Conservation (phyloP, 2,329 filamentous ascomycete genomes). For the Trichoderma sp. region DNA sequence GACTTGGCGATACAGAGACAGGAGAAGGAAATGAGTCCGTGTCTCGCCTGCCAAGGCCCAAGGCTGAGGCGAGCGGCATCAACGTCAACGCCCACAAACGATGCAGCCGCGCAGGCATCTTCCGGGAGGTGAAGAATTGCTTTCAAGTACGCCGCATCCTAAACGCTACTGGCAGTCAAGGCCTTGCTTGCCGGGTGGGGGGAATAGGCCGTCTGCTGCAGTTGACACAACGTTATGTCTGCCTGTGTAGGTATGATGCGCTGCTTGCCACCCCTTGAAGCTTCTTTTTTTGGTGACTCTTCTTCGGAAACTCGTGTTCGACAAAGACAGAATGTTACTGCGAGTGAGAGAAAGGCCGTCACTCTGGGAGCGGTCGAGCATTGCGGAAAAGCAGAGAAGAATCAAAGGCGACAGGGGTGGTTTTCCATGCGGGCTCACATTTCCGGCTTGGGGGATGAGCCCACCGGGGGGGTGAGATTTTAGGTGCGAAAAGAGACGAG, state of each 20-base stretch:
- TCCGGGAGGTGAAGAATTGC: conserved; percentile 6
- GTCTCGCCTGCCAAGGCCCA: conserved; percentile 7
- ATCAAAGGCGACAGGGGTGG: too few relatives aligned
- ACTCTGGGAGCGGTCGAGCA: too few relatives aligned
- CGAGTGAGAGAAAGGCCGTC: too few relatives aligned
- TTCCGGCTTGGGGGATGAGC: neutral
- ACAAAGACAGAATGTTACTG: too few relatives aligned
- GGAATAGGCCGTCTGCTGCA: neutral
- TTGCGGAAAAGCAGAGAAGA: too few relatives aligned
- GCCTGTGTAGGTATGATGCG: neutral
- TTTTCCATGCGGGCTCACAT: too few relatives aligned
- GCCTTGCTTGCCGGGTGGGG: neutral
- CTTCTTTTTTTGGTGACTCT: neutral
- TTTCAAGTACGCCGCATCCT: conserved; percentile 17
- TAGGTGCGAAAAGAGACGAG: neutral
- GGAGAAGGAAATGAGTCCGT: conserved; percentile 8
- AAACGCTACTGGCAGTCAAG: neutral
- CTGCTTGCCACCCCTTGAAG: neutral
- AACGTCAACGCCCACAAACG: conserved; percentile 16
- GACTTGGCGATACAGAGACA: conserved; percentile 26
- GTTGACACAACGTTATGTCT: neutral
- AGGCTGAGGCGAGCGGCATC: conserved; percentile 9
- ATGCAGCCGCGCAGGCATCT: conserved; percentile 18
- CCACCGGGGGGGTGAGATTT: conserved; percentile 16
- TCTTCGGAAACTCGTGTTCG: neutral